These are phyloP conservation scores for Candida montana DNA, from an alignment of 805 yeast genomes.

Conservation along the genomic window DNA sequence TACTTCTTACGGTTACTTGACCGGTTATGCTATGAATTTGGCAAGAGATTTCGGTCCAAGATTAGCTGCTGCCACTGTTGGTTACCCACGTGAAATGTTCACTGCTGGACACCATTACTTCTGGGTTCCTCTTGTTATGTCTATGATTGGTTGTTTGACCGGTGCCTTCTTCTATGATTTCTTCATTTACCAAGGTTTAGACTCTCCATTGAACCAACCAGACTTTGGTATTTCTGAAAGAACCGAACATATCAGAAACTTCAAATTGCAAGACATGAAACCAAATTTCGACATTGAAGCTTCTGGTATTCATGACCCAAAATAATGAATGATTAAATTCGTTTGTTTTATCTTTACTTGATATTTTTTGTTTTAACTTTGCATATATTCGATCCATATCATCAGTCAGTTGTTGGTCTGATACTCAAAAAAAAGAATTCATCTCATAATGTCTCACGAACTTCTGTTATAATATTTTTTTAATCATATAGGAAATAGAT, in stretches of 20 bases:
- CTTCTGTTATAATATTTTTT: neutral
- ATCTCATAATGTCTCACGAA: neutral
- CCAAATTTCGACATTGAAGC: constrained; percentile 18
- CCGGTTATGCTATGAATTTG: constrained; percentile 50
- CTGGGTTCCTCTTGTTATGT: constrained; percentile 52
- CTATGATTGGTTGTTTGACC: constrained; percentile 39
- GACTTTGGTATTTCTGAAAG: constrained; percentile 21
- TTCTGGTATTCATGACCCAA: constrained; percentile 1
- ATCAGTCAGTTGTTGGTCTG: too few relatives aligned
- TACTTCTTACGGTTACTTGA: constrained; percentile 44
- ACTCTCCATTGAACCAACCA: constrained; percentile 46
- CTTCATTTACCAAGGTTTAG: constrained; percentile 46
- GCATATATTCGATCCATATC: too few relatives aligned
- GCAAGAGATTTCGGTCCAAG: constrained; percentile 56
- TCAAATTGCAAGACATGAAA: constrained; percentile 19
- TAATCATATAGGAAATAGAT: neutral
- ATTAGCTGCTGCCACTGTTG: constrained; percentile 41
- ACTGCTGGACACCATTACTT: constrained; percentile 37
- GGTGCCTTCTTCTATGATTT: constrained; percentile 51
- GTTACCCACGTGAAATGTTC: constrained; percentile 40
- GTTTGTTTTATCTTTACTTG: neutral
- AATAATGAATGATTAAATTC: neutral
- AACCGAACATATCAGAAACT: constrained; percentile 14
- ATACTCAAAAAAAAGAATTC: neutral
- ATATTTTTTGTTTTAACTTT: neutral